These are phyloP conservation scores for Nemania sp. DNA, from an alignment of 2,329 filamentous ascomycete species.

Conservation along the genomic window DNA sequence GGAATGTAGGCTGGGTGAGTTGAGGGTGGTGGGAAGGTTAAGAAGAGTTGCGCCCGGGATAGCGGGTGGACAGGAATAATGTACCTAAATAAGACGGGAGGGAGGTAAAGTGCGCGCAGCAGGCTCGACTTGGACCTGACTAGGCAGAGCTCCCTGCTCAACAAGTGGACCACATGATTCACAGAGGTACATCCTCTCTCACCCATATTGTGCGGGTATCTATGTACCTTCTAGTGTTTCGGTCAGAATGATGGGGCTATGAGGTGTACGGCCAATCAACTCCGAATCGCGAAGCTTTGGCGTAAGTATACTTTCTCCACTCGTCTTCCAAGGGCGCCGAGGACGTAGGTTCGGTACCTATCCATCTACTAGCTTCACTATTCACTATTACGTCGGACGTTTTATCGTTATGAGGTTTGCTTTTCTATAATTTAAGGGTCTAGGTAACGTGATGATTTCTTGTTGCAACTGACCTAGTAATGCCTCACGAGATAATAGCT, in stretches of 20 bases:
- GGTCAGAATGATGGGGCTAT: conserved; percentile 41
- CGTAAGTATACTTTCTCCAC: conserved; percentile 9
- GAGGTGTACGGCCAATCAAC: conserved; percentile 44
- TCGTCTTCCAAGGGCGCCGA: conserved; percentile 13
- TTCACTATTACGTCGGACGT: not conserved
- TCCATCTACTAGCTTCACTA: not conserved
- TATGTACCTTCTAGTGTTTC: conserved; percentile 32
- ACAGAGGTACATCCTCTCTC: conserved; percentile 27
- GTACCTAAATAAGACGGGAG: conserved; percentile 47
- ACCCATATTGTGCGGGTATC: not conserved
- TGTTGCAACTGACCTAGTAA: not conserved
- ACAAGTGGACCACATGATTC: conserved; percentile 46
- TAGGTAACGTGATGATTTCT: not conserved
- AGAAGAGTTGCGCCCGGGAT: conserved; percentile 41
- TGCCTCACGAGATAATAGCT: not conserved
- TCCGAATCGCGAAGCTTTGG: conserved; percentile 34
- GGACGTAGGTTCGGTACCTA: too few species aligned
- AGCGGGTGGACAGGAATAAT: conserved; percentile 47
- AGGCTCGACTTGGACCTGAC: conserved; percentile 30
- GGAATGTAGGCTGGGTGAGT: conserved; percentile 35
- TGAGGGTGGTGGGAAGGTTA: conserved; percentile 45
- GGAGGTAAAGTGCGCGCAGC: conserved; percentile 37
- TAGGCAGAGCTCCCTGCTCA: conserved; percentile 32
- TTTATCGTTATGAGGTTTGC: not conserved
- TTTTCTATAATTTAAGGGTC: not conserved